Base-by-base conservation (phyloP, 441 rosid genomes). In the Mallotus japonicus region DNA sequence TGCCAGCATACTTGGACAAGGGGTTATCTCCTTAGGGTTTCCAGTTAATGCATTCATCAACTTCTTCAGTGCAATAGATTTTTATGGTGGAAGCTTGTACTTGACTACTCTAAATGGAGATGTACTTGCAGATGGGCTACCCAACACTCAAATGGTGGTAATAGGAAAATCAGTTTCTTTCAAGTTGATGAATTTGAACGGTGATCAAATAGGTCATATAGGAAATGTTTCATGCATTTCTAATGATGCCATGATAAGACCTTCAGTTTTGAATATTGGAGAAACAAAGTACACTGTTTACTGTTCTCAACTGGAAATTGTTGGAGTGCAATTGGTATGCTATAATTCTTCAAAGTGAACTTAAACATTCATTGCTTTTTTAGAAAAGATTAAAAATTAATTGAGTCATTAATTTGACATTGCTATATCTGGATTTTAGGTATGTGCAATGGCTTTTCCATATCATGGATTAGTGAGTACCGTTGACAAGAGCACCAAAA, bases 11-110 rank as follows among this genome's bases (percentile, higher is more conserved):
- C 0, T 50, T 44, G 78, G 70, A 72, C 80, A 37, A 71, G 91
- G 83, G 19, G 84, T 81, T 53, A 49, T 91, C 68, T 87, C 78
- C 0, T 34, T 89, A 59, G 93, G 89, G 69, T 84, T 85, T 85
- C 73, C 87, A 12, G 81, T 84, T 16, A 71, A 85, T 63, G 28
- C 56, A 17, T 56, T 89, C 51, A 67, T 70, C 0, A 44, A 32
- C 64, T 65, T 79, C 62, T 81, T 87, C 63, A 70, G 72, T 8
- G 56, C 63, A 9, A 65, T 85, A 3, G 70, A 85, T 80, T 77
- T 88, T 62, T 53, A 76, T 42, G 91, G 82, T 8, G 91, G 86
- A 46, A 78, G 77, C 60, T 74, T 93, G 72, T 85, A 75, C 73
- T 22, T 93, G 78, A 83, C 83, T 60, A 85, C 88, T 9, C 59